phyloP scores from a whole-genome alignment of 1,139 yeast species.

The Magnusiomyces paraingens region DNA sequence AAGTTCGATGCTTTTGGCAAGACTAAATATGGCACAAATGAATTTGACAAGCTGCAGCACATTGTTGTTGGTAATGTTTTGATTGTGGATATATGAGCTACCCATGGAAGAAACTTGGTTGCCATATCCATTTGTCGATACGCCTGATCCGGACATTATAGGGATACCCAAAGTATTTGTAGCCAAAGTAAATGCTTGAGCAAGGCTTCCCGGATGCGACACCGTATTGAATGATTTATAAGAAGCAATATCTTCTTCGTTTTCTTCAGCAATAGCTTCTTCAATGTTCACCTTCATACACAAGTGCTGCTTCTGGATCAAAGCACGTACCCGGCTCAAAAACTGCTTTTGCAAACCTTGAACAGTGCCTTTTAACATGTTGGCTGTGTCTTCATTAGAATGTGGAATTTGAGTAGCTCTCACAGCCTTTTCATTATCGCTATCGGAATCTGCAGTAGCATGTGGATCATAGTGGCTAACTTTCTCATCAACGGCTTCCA shows the following conservation, averaged over 20 bases:
- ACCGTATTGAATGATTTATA: background rate
- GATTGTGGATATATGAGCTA: slow-evolving; percentile 20
- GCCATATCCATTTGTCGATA: background rate
- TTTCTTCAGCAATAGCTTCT: slow-evolving; percentile 2
- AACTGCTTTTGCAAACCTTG: slow-evolving; percentile 57
- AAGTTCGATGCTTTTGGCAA: slow-evolving; percentile 57
- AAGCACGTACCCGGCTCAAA: slow-evolving; percentile 55
- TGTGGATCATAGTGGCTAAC: slow-evolving; percentile 32
- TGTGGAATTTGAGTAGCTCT: slow-evolving; percentile 15
- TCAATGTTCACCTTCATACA: background rate
- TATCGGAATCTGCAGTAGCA: slow-evolving; percentile 29
- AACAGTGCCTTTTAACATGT: slow-evolving; percentile 28
- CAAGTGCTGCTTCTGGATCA: slow-evolving; percentile 34
- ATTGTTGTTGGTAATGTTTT: slow-evolving; percentile 44
- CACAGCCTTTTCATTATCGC: slow-evolving; percentile 19
- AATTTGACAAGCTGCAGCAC: slow-evolving; percentile 72
- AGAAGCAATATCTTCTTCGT: background rate
- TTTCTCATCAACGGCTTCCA: slow-evolving; percentile 63
- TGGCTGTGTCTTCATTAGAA: slow-evolving; percentile 9
- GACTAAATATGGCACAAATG: slow-evolving; percentile 62
- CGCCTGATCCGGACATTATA: slow-evolving; percentile 59
- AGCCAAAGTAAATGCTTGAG: background rate
- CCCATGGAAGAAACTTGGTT: background rate
- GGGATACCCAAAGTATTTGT: slow-evolving; percentile 46
- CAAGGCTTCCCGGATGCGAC: slow-evolving; percentile 1